Base-by-base conservation (phyloP, 148 eudicot species). In the Arbutus unedo region DNA sequence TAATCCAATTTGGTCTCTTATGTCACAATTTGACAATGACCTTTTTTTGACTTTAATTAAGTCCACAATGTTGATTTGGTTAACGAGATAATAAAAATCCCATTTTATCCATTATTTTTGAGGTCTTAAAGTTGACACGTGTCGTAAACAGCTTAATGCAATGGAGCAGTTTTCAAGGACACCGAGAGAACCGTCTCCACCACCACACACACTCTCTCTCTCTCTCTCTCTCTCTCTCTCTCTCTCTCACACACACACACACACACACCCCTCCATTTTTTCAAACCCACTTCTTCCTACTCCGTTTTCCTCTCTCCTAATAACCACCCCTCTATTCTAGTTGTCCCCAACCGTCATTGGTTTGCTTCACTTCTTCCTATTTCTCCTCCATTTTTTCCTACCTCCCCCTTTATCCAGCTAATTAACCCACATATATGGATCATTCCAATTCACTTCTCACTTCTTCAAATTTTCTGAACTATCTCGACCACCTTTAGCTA, bases 251-350 rank as follows among this genome's bases (percentile, higher is more conserved):
- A n/a, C n/a, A n/a, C n/a, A n/a, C n/a, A n/a, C n/a, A n/a, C n/a
- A n/a, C 43, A 23, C 71, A 4, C 6, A 11, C 16, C 9, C 15
- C 19, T 57, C 25, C 54, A 50, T 11, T 8, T 6, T 68, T 79
- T 78, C 82, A 55, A 83, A 68, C 79, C 82, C 85, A 78, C 81
- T 83, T 57, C 76, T 56, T 72, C 84, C 64, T 60, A 25, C 71
- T 66, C 55, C 10, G 66, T 75, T 47, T 16, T 8, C 19, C 8
- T 23, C 41, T 2, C 15, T 13, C 81, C 71, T 5, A 48, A 55
- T 66, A 82, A 68, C 77, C 13, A 50, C 85, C 53, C 74, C 8
- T 55, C 68, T 21, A 23, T 45, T 44, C 72, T 11, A 25, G 15
- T 67, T 67, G 60, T 55, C 19, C 53, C 13, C 84, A 76, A 49